Conservation (phyloP, 805 yeast species). For the Myxozyma vanderwaltii region DNA sequence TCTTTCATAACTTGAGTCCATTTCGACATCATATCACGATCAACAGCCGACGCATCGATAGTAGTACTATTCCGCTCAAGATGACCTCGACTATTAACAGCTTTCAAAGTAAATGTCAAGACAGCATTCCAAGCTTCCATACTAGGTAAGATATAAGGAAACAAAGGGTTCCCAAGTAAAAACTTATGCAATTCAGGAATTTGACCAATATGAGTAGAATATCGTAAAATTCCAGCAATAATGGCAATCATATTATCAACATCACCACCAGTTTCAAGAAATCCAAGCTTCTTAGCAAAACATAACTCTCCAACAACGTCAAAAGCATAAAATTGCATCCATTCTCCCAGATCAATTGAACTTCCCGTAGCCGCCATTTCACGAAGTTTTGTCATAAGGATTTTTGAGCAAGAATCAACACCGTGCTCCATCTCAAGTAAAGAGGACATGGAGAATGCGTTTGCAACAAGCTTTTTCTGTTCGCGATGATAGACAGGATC, state of each 20-base stretch:
- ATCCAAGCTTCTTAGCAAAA: constrained; percentile 5
- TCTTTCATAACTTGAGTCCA: not conserved
- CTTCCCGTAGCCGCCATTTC: not conserved
- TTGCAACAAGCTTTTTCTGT: not conserved
- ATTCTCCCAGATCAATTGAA: not conserved
- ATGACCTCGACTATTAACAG: not conserved
- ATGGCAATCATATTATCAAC: not conserved
- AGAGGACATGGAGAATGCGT: not conserved
- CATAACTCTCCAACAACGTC: constrained; percentile 1
- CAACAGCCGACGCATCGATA: not conserved
- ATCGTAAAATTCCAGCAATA: not conserved
- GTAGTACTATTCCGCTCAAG: too few species aligned
- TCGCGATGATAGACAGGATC: not conserved
- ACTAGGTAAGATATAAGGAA: too few species aligned
- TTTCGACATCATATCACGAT: not conserved
- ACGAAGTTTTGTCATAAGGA: not conserved
- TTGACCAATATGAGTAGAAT: not conserved
- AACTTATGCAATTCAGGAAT: not conserved
- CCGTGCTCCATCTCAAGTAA: not conserved
- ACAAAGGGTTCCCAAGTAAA: not conserved
- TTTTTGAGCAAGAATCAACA: not conserved
- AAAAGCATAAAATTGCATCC: constrained; percentile 5
- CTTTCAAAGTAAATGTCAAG: not conserved
- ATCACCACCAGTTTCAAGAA: not conserved
- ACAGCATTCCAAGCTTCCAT: too few species aligned